Evolutionary conservation across 768 basidiomycete genomes (phyloP), one percentile per base, ranked within the genome.

Genomic region (Cubamyces sp.): DNA sequence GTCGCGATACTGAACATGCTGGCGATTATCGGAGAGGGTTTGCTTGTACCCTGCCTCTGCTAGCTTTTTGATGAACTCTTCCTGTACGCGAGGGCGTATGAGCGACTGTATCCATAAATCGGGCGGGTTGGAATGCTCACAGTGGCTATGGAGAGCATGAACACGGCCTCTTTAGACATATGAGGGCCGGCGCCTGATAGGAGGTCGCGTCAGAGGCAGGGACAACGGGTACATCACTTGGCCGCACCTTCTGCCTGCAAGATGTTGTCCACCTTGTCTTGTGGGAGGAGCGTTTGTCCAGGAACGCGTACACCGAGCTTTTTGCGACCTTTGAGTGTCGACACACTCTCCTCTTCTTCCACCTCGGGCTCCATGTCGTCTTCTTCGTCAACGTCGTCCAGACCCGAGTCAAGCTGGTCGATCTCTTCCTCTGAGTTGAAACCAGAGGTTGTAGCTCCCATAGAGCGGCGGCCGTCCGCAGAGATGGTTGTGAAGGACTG

Each of bases 41-140:
- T 87, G 84, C 51, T 81, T 81, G 61, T 89, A 84, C 14, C 87
- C 90, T 25, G 87, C 86, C 71, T 84, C 83, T 18, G 85, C 81
- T 70, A 94, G 79, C 51, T 86, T 82, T 73, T 91, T 90, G 57
- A 94, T 83, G 71, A 94, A 94, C 70, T 93, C 90, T 76, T 95
- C 92, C 93, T 95, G 70, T 11, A 48, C 0, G 19, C 25, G 19
- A 6, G 14, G 7, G n/a, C 37, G 46, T 18, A 40, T 45, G 16
- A 54, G 47, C 0, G 23, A 14, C 18, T 14, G 26, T 5, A 15
- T 30, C 45, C 8, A 37, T 37, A 41, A 48, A 46, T 37, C 50
- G 57, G 14, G 56, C 19, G 50, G 69, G 1, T 14, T 16, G 16
- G 7, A 3, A 16, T 15, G 71, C 77, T 65, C 57, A 93, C 93